Evolutionary conservation across 2,329 filamentous ascomycete genomes (phyloP).

Genomic region (Curvularia lunata): DNA sequence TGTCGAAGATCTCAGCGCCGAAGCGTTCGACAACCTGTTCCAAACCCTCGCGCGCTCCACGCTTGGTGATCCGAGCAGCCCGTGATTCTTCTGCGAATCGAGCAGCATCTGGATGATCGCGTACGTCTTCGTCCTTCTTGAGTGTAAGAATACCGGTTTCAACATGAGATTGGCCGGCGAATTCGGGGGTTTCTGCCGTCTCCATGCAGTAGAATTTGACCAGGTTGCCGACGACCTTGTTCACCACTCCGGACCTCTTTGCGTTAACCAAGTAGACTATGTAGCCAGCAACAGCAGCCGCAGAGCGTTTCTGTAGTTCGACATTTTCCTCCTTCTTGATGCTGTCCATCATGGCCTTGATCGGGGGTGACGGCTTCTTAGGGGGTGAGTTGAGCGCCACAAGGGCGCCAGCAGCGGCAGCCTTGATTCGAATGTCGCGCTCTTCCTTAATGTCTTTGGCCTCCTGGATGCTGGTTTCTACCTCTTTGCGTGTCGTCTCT

Average conservation of each 20-base stretch:
- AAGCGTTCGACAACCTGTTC: slow-evolving; percentile 85
- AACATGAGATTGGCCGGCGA: slow-evolving; percentile 79
- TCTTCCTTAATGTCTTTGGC: slow-evolving; percentile 79
- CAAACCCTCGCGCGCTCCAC: slow-evolving; percentile 91
- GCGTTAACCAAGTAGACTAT: slow-evolving; percentile 84
- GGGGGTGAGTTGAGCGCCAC: slow-evolving; percentile 87
- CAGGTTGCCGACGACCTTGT: slow-evolving; percentile 94
- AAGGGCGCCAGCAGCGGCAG: slow-evolving; percentile 83
- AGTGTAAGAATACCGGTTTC: slow-evolving; percentile 86
- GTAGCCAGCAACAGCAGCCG: slow-evolving; percentile 80
- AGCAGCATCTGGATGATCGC: slow-evolving; percentile 88
- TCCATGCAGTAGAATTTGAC: slow-evolving; percentile 98
- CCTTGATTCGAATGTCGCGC: slow-evolving; percentile 83
- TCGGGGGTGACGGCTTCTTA: slow-evolving; percentile 90
- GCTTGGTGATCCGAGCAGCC: slow-evolving; percentile 85
- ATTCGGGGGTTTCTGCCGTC: slow-evolving; percentile 96
- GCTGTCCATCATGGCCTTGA: slow-evolving; percentile 98
- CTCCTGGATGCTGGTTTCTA: slow-evolving; percentile 76
- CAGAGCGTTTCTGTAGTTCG: slow-evolving; percentile 85
- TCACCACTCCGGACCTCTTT: slow-evolving; percentile 82
- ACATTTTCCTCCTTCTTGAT: slow-evolving; percentile 93
- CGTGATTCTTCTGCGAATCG: slow-evolving; percentile 90
- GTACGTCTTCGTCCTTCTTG: slow-evolving; percentile 94
- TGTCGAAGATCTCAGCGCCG: slow-evolving; percentile 76
- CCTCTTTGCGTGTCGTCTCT: slow-evolving; percentile 74